Evolutionary conservation across 192 early-diverging fungal genomes (phyloP).

Genomic region (Entophlyctis luteolus): DNA sequence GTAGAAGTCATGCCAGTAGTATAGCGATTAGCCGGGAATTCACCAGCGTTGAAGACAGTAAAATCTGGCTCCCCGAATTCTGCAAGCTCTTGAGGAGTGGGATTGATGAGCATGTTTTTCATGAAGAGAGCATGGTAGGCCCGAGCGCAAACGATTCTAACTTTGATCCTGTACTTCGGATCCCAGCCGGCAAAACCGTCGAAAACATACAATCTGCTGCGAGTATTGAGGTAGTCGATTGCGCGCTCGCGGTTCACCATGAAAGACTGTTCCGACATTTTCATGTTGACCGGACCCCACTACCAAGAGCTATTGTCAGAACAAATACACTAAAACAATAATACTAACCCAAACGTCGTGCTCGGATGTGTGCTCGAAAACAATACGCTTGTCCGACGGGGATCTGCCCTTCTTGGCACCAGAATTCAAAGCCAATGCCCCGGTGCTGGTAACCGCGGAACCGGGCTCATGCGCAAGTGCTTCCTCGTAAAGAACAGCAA

Average conservation of each 20-base stretch:
- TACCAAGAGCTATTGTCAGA: too few relatives aligned
- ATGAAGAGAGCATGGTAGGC: constrained; percentile 97
- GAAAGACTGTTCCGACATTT: constrained; percentile 70
- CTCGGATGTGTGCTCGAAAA: constrained; percentile 77
- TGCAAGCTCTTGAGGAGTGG: constrained; percentile 82
- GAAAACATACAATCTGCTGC: constrained; percentile 87
- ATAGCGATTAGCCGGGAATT: constrained; percentile 88
- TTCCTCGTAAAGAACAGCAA: constrained; percentile 81
- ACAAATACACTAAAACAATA: too few relatives aligned
- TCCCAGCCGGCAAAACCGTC: constrained; percentile 99
- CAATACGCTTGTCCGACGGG: constrained; percentile 95
- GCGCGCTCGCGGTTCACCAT: constrained; percentile 94
- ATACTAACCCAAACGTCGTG: constrained; percentile 95
- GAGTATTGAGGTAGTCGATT: constrained; percentile 94
- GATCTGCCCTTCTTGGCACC: constrained; percentile 89
- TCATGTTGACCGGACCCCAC: constrained; percentile 98
- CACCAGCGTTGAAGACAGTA: constrained; percentile 94
- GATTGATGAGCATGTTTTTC: constrained; percentile 98
- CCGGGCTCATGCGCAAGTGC: constrained; percentile 80
- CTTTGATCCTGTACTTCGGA: constrained; percentile 95
- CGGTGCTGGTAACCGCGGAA: constrained; percentile 83
- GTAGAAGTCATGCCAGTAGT: constrained; percentile 93
- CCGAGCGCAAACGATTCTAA: constrained; percentile 88
- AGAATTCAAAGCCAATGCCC: constrained; percentile 86
- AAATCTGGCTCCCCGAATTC: constrained; percentile 94